Evolutionary conservation across 2,329 filamentous ascomycete genomes (phyloP), one percentile per base, ranked within the genome.

Genomic region (Cryphonectria naterciae): DNA sequence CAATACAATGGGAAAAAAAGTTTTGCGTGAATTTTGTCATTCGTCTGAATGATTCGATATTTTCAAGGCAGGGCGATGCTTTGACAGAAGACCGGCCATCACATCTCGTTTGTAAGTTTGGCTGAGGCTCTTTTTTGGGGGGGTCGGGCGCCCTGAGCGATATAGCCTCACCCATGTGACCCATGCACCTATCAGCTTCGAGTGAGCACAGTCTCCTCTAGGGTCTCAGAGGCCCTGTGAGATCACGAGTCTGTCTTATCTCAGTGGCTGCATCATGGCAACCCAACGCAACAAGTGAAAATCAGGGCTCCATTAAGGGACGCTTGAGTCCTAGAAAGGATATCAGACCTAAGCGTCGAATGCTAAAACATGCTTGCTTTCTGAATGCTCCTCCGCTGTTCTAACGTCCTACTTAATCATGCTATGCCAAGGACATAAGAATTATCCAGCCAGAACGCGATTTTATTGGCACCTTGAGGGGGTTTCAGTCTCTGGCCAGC

Each of bases 401-500:
- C 19, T 19, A 15, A n/a, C 25, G 8, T 62, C 60, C 22, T 41
- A 5, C 8, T 39, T 7, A 25, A 39, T 28, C 22, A 43, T 63
- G 37, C 22, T 37, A 63, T 43, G 37, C 39, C 37, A n/a, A 46
- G 39, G 22, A 46, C 19, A 46, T 11, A 17, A 61, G 1, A 32
- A 32, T 25, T n/a, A 64, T 32, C 32, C 39, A 28, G n/a, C 61
- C 39, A 64, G 13, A 41, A 46, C 19, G 61, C 61, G 19, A 17
- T 63, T 41, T 4, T n/a, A 8, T n/a, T 17, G 17, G 15, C 28
- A 22, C 41, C 25, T 43, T 2, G 11, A 49, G 22, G 2, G 22
- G 37, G 37, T 10, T 39, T 35, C 19, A 41, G 41, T 73, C 74
- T 46, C 68, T 72, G 22, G 65, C 72, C 68, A 81, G 65, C 76